Percentiles rank a stretch among this genome's conserved stretches.
phyloP scores from a whole-genome alignment of 306 rosid species.

The Cicer chorassanicum region DNA sequence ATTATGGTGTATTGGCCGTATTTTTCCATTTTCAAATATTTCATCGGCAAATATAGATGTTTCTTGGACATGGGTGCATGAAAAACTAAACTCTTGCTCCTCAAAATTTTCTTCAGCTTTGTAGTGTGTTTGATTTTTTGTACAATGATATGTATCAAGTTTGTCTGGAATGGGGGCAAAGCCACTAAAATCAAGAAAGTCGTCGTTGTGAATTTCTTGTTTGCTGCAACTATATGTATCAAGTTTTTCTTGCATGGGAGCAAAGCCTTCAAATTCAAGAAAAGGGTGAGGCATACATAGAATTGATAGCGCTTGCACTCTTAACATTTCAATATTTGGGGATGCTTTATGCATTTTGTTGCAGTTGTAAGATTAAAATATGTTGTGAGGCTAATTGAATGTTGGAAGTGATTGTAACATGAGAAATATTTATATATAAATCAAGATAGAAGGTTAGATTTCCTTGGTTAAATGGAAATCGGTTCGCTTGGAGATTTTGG shows the following conservation, averaged over 20 bases:
- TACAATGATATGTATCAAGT: no score
- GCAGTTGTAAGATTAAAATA: neutral
- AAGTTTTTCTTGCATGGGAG: neutral
- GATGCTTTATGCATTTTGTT: neutral
- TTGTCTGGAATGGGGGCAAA: no score
- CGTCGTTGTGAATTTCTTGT: neutral
- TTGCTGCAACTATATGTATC: no score
- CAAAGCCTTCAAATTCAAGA: neutral
- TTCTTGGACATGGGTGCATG: constrained; percentile 45
- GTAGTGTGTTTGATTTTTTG: neutral
- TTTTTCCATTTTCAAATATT: constrained; percentile 61
- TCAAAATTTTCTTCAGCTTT: neutral
- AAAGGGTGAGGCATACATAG: neutral
- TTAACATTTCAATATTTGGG: neutral
- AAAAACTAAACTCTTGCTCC: constrained; percentile 61
- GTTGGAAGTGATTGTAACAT: neutral
- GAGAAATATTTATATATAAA: neutral
- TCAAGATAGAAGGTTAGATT: neutral
- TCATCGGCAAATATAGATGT: constrained; percentile 55
- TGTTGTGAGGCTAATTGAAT: neutral
- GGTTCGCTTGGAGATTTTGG: neutral
- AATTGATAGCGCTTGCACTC: neutral
- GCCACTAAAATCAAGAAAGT: no score
- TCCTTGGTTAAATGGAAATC: neutral
- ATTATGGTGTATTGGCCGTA: constrained; percentile 49